Evolutionary conservation across 2,329 filamentous ascomycete genomes (phyloP), one percentile per base, ranked within the genome.

Genomic region (Verticillium zaregamsianum): DNA sequence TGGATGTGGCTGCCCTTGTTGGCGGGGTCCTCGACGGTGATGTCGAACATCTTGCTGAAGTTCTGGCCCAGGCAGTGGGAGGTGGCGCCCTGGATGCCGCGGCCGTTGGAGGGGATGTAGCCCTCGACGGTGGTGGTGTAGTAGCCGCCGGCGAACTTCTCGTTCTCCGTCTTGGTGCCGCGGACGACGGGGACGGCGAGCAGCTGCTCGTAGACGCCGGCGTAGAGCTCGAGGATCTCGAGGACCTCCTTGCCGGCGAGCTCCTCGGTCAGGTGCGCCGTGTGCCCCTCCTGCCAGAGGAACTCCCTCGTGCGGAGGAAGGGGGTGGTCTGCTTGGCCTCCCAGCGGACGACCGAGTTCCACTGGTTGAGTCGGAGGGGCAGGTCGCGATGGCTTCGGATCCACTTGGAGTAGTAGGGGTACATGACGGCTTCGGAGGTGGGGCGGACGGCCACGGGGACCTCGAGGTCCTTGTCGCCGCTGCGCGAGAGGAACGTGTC

Each of bases 11-110:
- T 84, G 67, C 91, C 90, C 78, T 91, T 90, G 75, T 95, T 85
- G 63, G 83, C 82, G 28, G 95, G 95, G 72, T 99, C 93, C 76
- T 99, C 94, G 33, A 99, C 92, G 0, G 90, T 96, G 75, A 99
- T 98, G 76, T 95, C 90, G 75, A 98, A 99, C 93, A 99, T 99
- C 80, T 96, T 97, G 76, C 90, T 93, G 80, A 99, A 99, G 80
- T 99, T 97, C 79, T 99, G 95, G 59, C 95, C 95, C 9, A 99
- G 84, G 70, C 89, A 92, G 81, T 99, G 95, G 59, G 92, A 97
- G 49, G 95, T 99, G 59, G 88, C 95, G 67, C 93, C 95, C 79
- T 99, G 95, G 64, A 99, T 98, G 75, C 95, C 95, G 73, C 95
- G 90, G 28, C 95, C 95, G 66, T 96, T 98, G 65, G 92, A 88